Evolutionary conservation across 768 basidiomycete genomes (phyloP), one percentile per base, ranked within the genome.

Genomic region (Cubamyces lactineus): DNA sequence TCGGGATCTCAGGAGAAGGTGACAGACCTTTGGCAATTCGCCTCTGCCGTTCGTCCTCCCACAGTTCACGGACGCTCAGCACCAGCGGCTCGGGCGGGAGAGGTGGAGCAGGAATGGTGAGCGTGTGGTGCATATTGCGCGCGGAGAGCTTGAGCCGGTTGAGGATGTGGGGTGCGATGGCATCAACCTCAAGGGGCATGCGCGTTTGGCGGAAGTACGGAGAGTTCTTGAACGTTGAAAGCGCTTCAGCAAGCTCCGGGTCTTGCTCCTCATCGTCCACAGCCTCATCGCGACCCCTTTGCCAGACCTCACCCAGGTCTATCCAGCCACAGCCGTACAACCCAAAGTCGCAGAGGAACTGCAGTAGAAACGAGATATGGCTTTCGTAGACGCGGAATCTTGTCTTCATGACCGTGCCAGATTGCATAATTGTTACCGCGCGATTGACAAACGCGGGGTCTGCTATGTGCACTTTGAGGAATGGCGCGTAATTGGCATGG

Each of bases 311-410:
- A 46, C 79, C 80, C 3, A 96, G 75, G 59, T 96, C 86, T 47
- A 98, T 79, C 84, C 88, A 92, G 1, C 92, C 94, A 73, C 96
- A 98, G 2, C 96, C 96, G 68, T 95, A 96, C 24, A 98, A 80
- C 59, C 93, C 94, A 71, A 92, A 95, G 76, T 99, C 96, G 73
- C 88, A 89, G 84, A 98, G 82, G 76, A 98, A 97, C 76, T 98
- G 96, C 39, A 98, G 80, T 24, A 86, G 76, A 73, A 86, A 97
- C 70, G 86, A 89, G 71, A 98, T 80, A 76, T 99, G 96, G 63
- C 88, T 91, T 75, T 98, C 97, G 73, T 86, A 97, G 12, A 92
- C 83, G 49, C 82, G 80, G 75, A 92, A 95, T 28, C 84, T 84
- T 24, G 86, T 89, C 30, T 82, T 79, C 86, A 97, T 88, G 39